Evolutionary conservation across 75 land plant genomes (phyloP).

Genomic region (Sequoiadendron giganteum): DNA sequence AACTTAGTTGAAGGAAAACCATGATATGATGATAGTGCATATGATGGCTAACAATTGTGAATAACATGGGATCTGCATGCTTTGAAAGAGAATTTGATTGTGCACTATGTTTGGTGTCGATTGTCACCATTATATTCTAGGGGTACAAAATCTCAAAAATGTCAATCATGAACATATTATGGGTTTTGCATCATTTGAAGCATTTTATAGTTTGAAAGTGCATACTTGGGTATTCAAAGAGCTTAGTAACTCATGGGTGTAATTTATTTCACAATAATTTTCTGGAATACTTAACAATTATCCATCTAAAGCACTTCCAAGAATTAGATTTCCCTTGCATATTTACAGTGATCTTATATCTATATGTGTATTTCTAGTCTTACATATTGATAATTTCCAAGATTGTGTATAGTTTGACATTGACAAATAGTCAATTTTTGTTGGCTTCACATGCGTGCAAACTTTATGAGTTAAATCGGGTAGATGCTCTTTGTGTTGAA

Average conservation of each 20-base stretch:
- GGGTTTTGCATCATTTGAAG: background rate
- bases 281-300: background rate
- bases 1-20: too few species aligned
- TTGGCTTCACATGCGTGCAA: background rate
- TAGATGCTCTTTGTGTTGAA: background rate
- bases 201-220: background rate
- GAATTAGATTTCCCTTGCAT: background rate
- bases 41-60: background rate
- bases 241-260: background rate
- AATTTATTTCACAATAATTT: background rate
- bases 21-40: conserved; percentile 2
- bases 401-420: background rate
- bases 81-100: background rate
- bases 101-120: background rate
- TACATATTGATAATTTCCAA: background rate
- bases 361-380: background rate
- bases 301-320: background rate
- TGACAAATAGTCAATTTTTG: background rate
- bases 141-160: background rate
- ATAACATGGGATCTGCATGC: background rate
- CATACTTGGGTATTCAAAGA: background rate
- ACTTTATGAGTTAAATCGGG: background rate
- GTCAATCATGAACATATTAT: background rate
- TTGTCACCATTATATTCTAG: background rate
- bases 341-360: background rate